Percentiles rank a stretch among this genome's conserved stretches.
Conservation (phyloP, 2,329 filamentous ascomycete species). For the Incumbomyces delicatus region DNA sequence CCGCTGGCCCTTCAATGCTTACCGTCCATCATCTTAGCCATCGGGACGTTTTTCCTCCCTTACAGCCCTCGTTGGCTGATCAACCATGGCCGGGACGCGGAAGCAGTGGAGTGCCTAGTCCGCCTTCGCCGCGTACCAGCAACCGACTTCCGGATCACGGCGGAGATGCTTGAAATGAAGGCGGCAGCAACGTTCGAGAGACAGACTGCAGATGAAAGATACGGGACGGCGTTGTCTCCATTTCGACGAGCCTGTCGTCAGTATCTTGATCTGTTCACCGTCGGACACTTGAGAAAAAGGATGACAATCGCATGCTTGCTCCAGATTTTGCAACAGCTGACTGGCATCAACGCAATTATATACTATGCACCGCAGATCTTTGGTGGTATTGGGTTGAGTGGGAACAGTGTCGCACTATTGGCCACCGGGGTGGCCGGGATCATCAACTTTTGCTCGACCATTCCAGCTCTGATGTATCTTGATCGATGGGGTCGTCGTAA, state of each 20-base stretch:
- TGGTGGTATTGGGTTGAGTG: conserved; percentile 21
- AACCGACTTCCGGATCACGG: conserved; percentile 59
- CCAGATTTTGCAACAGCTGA: conserved; percentile 33
- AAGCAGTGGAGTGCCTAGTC: conserved; percentile 51
- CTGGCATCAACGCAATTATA: conserved; percentile 38
- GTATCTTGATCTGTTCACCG: too few relatives aligned
- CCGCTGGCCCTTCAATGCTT: conserved; percentile 61
- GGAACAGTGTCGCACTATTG: conserved; percentile 27
- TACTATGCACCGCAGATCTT: conserved; percentile 28
- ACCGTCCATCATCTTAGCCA: conserved; percentile 55
- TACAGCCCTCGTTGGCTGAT: conserved; percentile 68
- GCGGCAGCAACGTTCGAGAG: conserved; percentile 72
- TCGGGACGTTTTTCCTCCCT: conserved; percentile 67
- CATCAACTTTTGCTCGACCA: conserved; percentile 29
- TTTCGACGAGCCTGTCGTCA: too few relatives aligned
- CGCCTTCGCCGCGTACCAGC: conserved; percentile 41
- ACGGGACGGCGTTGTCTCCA: too few relatives aligned
- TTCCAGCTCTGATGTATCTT: conserved; percentile 32
- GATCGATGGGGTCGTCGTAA: conserved; percentile 32
- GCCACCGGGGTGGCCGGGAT: conserved; percentile 33
- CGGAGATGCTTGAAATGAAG: conserved; percentile 73
- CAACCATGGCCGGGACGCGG: conserved; percentile 58
- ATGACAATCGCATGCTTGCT: not conserved
- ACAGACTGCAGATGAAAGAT: conserved; percentile 29
- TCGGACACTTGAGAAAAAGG: too few relatives aligned